These are phyloP conservation scores for Psilocybe cyanescens DNA, from an alignment of 768 basidiomycete genomes.

Conservation along the genomic window DNA sequence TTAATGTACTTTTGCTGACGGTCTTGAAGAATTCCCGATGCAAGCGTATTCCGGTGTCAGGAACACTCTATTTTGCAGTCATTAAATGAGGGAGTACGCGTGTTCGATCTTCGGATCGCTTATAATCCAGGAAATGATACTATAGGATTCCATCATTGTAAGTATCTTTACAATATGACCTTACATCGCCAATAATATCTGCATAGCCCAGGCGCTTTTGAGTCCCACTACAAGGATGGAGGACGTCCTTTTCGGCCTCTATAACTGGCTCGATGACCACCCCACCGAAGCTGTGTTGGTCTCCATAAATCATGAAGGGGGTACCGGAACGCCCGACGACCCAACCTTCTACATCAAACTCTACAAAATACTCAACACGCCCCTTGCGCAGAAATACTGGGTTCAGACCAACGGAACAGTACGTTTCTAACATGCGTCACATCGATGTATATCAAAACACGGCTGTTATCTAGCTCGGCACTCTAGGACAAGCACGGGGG, in stretches of 20 bases:
- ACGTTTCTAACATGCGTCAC: background rate
- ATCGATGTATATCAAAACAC: background rate
- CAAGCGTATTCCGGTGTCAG: constrained; percentile 44
- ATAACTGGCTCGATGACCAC: constrained; percentile 54
- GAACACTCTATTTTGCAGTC: constrained; percentile 49
- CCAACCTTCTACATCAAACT: constrained; percentile 44
- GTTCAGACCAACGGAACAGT: constrained; percentile 44
- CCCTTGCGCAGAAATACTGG: constrained; percentile 48
- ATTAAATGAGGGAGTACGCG: constrained; percentile 52
- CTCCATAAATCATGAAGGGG: constrained; percentile 52
- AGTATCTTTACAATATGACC: constrained; percentile 4
- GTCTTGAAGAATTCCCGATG: constrained; percentile 33
- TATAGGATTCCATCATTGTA: constrained; percentile 53
- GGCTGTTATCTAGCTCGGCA: constrained; percentile 39
- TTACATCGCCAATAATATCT: background rate
- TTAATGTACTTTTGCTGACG: background rate
- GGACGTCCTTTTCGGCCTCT: constrained; percentile 55
- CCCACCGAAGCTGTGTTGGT: constrained; percentile 54
- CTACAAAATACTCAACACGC: constrained; percentile 41
- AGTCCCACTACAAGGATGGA: constrained; percentile 48
- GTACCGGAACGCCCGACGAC: constrained; percentile 48
- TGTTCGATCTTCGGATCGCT: constrained; percentile 50
- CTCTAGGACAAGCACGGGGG: constrained; percentile 53
- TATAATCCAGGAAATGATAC: constrained; percentile 56
- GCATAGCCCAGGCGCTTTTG: constrained; percentile 41